Evolutionary conservation across 108 stramenopile genomes (phyloP), one percentile per base, ranked within the genome.

Genomic region (Nitzschia putrida): DNA sequence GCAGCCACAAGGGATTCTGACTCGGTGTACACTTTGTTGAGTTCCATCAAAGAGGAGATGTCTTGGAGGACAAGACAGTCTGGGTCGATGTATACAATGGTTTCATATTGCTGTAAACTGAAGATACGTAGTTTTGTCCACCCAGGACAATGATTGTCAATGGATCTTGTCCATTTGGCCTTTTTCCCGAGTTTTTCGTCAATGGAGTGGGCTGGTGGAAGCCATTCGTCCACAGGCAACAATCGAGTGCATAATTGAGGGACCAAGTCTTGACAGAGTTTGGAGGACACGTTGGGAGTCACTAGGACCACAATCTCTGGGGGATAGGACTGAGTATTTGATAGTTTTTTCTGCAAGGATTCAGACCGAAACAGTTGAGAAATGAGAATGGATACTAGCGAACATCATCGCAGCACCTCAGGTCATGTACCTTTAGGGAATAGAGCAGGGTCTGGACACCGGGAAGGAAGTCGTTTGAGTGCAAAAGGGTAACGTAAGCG

Each of bases 21-120:
- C 57, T 84, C 78, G 18, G 51, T 65, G 23, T 58, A 59, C 44
- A 69, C 37, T 43, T 79, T 76, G 23, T 73, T 84, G 16, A 82
- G 57, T 51, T 82, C 64, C 53, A 94, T 72, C 71, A 93, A 78
- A 49, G 74, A 65, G 25, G 75, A 78, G 6, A 93, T 64, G 49
- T 83, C 82, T 56, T 87, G 76, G 7, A 84, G 23, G 5, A 93
- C 89, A 22, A 93, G 65, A 66, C 88, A 89, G 57, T 91, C 87
- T 7, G 86, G 77, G 57, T 95, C 94, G 42, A 96, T 82, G 66
- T 93, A 96, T 6, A 96, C 56, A 42, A 96, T 70, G 14, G 85
- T 83, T 8, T 81, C 73, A 69, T 89, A 95, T 51, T 83, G 69
- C 12, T 73, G 74, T 57, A 94, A 69, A 54, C 74, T 72, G 67